Base-by-base conservation (phyloP, 495 filamentous ascomycete genomes). In the Talaromyces stipitatus region DNA sequence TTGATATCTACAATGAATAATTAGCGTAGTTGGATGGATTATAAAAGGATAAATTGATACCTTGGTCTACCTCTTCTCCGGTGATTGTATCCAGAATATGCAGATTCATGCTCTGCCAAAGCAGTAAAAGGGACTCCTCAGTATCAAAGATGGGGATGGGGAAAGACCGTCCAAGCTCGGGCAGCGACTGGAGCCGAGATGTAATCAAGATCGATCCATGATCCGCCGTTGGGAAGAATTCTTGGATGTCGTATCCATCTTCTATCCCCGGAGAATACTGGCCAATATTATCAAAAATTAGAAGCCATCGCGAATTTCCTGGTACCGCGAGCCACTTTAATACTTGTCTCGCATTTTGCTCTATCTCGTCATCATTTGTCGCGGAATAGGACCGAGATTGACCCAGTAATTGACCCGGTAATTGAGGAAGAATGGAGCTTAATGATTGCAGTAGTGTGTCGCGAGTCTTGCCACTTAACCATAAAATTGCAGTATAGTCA, bases 261-360 rank as follows among this genome's bases (percentile, higher is more conserved):
- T 66, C n/a, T 0, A 48, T 28, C 1, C 3, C 18, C 7, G 18
- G 54, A 22, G 60, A 64, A 57, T 73, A 66, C 56, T 64, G 62
- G 57, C 76, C 72, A 45, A 75, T 62, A 61, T 76, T 75, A 50
- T 77, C 71, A 43, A 77, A 69, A 54, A 75, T 66, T 27, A 77
- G 61, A 11, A 77, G 58, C 72, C 70, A 77, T 23, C 59, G 45
- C 2, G 60, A 59, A 57, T 76, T 76, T 1, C 59, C 62, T 8
- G 57, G 32, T 3, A 32, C 9, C 22, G 60, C 61, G 23, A 73
- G 64, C 69, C 66, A 73, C 26, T 28, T 2, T 50, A 66, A 26
- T 22, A 62, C 32, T 32, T 60, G 8, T 20, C 54, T 60, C n/a
- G 64, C 64, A 46, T 48, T 57, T 50, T 64, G 54, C 41, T 64